Base-by-base conservation (phyloP, 2,329 filamentous ascomycete species). In the Colletotrichum sp. region DNA sequence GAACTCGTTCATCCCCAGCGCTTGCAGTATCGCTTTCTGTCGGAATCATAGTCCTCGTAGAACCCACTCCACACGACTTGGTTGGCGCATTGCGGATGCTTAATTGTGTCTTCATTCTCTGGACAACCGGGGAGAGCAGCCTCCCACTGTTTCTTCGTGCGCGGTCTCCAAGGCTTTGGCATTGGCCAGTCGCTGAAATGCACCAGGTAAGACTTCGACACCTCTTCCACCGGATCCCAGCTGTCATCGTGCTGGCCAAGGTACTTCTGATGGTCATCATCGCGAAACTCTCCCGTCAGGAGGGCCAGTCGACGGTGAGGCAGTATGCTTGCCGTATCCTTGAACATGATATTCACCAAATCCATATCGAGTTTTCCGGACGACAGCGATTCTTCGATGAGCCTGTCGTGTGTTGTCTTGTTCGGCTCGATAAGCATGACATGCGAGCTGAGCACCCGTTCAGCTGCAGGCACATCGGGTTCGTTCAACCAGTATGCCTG, bases 141-240 rank as follows among this genome's bases (percentile, higher is more conserved):
- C 28, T 59, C 49, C 75, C 75, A 77, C 57, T 77, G 62, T 28
- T 49, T 62, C 6, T 63, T 39, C 10, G 71, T 60, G 28, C 34
- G 62, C 24, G 71, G 34, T 62, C 24, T n/a, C 88, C 88, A 89
- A 1, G 88, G 88, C 75, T 95, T 95, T 1, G 93, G 92, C 8
- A 94, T 79, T 1, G 93, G 93, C 91, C 91, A 94, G 80, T 95
- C 93, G 15, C 91, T 93, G 81, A 95, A 95, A 81, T 95, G 93
- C 3, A 95, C 85, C 7, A 93, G 87, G 77, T 93, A 94, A 8
- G 92, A 91, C 79, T 94, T 91, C 16, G 87, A 87, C 68, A 90
- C 86, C 2, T 88, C 87, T 39, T 82, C 70, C 75, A 83, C 26
- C 0, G 92, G 87, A 79, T 94, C 90, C 92, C 93, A 95, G 4